phyloP scores from a whole-genome alignment of 305 asterid genomes.

The Solanum hybrid region DNA sequence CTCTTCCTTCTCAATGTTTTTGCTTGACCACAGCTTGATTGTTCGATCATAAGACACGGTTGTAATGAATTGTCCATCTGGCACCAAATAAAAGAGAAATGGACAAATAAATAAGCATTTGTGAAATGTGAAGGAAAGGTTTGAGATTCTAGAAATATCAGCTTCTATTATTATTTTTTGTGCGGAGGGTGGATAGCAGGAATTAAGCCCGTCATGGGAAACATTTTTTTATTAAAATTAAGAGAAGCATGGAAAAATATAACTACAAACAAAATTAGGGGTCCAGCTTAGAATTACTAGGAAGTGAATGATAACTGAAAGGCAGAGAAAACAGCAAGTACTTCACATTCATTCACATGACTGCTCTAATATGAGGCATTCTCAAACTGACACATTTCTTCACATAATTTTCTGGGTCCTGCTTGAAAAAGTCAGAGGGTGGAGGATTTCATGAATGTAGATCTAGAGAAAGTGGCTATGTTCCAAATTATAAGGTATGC shows the following conservation, averaged over 20 bases:
- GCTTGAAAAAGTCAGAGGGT: no score
- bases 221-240: not conserved
- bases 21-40: constrained; percentile 78
- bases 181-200: not conserved
- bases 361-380: not conserved
- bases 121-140: not conserved
- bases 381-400: no score
- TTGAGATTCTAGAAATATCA: not conserved
- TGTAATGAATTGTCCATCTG: constrained; percentile 73
- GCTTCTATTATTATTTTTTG: not conserved
- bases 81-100: constrained; percentile 6
- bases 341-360: not conserved
- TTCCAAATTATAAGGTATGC: not conserved
- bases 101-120: not conserved
- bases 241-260: not conserved
- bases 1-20: constrained; percentile 49
- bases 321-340: not conserved
- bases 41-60: constrained; percentile 94
- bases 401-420: no score
- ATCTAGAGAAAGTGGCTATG: not conserved
- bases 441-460: not conserved
- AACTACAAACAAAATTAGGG: not conserved
- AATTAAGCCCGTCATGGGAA: not conserved
- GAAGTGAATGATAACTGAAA: not conserved
- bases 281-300: not conserved